Evolutionary conservation across 345 rosid genomes (phyloP).

Genomic region (Lepidium sativum): DNA sequence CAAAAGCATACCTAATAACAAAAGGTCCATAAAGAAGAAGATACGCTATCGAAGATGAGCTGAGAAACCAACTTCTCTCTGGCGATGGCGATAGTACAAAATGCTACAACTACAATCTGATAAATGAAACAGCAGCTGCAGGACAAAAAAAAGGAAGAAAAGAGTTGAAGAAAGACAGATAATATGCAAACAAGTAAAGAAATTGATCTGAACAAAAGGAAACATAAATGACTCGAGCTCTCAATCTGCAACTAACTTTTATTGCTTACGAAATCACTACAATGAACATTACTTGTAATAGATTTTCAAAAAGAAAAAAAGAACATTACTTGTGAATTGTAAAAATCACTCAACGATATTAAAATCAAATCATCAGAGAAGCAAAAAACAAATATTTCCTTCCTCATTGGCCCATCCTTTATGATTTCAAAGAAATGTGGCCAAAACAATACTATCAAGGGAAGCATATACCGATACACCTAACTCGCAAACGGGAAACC

Average conservation of each 20-base stretch:
- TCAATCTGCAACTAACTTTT: neutral
- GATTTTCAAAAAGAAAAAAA: no score
- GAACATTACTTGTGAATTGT: neutral
- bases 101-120: neutral
- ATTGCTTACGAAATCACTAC: neutral
- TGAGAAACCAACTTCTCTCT: slow-evolving; percentile 7
- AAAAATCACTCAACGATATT: no score
- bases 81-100: neutral
- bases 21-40: neutral
- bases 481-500: neutral
- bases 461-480: neutral
- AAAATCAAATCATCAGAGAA: no score
- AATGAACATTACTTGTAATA: neutral
- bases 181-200: neutral
- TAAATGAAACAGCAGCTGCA: slow-evolving; percentile 12
- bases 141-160: neutral
- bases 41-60: neutral
- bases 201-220: neutral
- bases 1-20: slow-evolving; percentile 1
- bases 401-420: neutral
- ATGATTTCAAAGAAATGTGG: neutral
- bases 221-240: neutral
- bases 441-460: neutral
- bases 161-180: neutral
- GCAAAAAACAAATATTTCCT: neutral